Evolutionary conservation across 2,329 filamentous ascomycete genomes (phyloP).

Genomic region (Fusarium xyrophilum): DNA sequence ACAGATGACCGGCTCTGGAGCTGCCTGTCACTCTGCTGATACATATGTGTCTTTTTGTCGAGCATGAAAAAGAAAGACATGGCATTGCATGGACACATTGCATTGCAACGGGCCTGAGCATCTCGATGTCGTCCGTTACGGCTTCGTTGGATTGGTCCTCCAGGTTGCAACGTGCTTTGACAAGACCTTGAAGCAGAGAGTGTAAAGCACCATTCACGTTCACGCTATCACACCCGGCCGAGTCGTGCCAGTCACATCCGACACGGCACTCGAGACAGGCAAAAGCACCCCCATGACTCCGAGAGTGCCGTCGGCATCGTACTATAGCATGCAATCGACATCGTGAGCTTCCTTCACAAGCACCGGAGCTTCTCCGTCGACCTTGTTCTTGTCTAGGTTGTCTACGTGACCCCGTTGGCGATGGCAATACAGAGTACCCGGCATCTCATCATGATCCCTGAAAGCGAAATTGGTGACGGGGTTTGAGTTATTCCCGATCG

Average conservation of each 20-base stretch:
- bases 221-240: not conserved
- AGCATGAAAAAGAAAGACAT: constrained; percentile 8
- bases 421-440: not conserved
- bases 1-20: not conserved
- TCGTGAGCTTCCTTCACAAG: constrained; percentile 1
- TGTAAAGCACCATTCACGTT: not conserved
- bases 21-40: not conserved
- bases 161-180: not conserved
- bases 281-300: constrained; percentile 1
- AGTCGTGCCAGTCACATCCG: constrained; percentile 1
- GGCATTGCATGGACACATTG: constrained; percentile 3
- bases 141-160: constrained; percentile 8
- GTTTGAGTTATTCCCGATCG: constrained; percentile 12
- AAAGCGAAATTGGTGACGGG: not conserved
- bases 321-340: constrained; percentile 8
- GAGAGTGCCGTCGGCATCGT: constrained; percentile 16
- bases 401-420: not conserved
- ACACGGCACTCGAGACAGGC: constrained; percentile 2
- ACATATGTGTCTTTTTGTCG: not conserved
- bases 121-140: constrained; percentile 26
- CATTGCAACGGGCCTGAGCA: constrained; percentile 1
- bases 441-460: constrained; percentile 12
- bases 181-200: constrained; percentile 8
- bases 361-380: constrained; percentile 15
- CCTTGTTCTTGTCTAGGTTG: not conserved